Evolutionary conservation across 2,329 filamentous ascomycete genomes (phyloP), one percentile per base, ranked within the genome.

Genomic region (Claviceps humidiphila): DNA sequence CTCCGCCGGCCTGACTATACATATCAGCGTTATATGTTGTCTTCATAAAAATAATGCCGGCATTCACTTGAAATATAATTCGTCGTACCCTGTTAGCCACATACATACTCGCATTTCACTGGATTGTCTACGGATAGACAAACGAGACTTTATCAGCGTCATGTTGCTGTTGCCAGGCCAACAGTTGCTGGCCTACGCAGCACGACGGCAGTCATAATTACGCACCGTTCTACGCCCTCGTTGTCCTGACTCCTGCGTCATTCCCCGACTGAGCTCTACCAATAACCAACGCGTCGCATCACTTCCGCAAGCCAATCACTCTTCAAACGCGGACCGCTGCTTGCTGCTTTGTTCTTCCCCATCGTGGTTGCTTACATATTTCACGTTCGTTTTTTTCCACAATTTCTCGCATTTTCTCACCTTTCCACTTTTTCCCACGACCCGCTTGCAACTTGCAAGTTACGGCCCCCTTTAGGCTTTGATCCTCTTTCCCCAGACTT

Each of bases 261-360:
- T 9, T 5, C 30, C 17, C 16, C 38, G 17, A 17, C 9, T 37
- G n/a, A 38, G 8, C 46, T 22, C 17, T 24, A 11, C 26, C 48
- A 50, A 50, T 44, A 14, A 24, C 37, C 16, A 41, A 50, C 48
- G 48, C 48, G 48, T 50, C 40, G 40, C 26, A 38, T 7, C 48
- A 37, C 16, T 41, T 44, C 40, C 24, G 40, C 40, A 44, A 38
- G 48, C 48, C 48, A 44, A 44, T 44, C 13, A 44, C 14, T 26
- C 26, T 20, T 43, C 22, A 17, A 40, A 17, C 48, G 48, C 26
- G 11, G 13, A 9, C 16, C 11, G 39, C 26, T 41, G 30, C 26
- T 43, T 45, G 14, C 11, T 49, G 16, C 38, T 26, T 30, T 22
- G 2, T 39, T 16, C 30, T 38, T 24, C 24, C 34, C 42, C 44